These are phyloP conservation scores for Bromus sterilis DNA, from an alignment of 176 grass and related monocot genomes.

Conservation along the genomic window DNA sequence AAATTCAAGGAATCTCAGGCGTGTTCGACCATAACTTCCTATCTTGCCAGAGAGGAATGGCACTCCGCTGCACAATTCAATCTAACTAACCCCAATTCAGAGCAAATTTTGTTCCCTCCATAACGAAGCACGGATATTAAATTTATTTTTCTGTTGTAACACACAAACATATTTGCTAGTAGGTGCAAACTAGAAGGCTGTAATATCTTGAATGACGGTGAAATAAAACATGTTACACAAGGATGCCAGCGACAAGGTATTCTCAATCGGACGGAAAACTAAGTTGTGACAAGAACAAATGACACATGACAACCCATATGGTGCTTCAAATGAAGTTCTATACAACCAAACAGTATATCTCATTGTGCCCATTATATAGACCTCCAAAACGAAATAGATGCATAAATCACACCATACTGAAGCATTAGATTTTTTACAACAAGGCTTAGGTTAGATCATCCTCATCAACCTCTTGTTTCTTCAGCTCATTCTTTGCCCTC, in stretches of 20 bases:
- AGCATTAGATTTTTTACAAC: constrained; percentile 13
- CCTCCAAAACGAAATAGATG: constrained; percentile 19
- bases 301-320: not conserved
- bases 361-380: constrained; percentile 21
- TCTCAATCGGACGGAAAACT: not conserved
- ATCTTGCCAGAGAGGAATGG: too few species aligned
- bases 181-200: too few species aligned
- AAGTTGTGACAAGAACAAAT: not conserved
- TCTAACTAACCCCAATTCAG: too few species aligned
- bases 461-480: constrained; percentile 85
- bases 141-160: too few species aligned
- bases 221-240: not conserved
- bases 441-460: constrained; percentile 82
- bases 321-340: constrained; percentile 13
- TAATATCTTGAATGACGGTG: too few species aligned
- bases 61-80: too few species aligned
- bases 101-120: too few species aligned
- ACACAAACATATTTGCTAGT: too few species aligned
- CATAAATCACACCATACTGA: constrained; percentile 13
- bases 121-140: too few species aligned
- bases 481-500: constrained; percentile 83
- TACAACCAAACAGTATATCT: constrained; percentile 25
- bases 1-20: too few species aligned
- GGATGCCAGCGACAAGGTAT: constrained; percentile 7
- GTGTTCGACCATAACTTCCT: too few species aligned